Evolutionary conservation across 805 yeast genomes (phyloP).

Genomic region (Gaillardinia entomophila): DNA sequence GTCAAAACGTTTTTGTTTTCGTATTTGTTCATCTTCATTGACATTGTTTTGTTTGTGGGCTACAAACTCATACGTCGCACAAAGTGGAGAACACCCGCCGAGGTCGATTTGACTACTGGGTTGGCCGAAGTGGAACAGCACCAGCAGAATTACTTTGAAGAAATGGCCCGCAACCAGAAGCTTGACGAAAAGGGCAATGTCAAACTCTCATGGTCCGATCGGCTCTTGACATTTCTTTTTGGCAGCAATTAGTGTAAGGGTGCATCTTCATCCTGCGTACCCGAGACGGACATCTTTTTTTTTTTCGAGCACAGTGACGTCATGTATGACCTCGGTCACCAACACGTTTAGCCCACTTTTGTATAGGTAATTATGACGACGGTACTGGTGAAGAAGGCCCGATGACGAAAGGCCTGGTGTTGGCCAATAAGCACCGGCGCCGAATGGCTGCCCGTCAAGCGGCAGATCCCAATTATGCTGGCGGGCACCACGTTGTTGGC

Average conservation of each 20-base stretch:
- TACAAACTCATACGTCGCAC: slow-evolving; percentile 8
- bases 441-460: too few species aligned
- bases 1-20: slow-evolving; percentile 9
- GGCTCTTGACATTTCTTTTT: slow-evolving; percentile 15
- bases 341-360: too few species aligned
- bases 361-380: too few species aligned
- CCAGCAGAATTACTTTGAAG: slow-evolving; percentile 22
- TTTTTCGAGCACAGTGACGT: too few species aligned
- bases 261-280: too few species aligned
- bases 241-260: slow-evolving; percentile 17
- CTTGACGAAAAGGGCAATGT: slow-evolving; percentile 13
- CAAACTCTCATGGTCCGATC: slow-evolving; percentile 8
- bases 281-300: too few species aligned
- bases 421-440: too few species aligned
- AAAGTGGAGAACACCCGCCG: slow-evolving; percentile 10
- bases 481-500: too few species aligned
- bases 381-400: too few species aligned
- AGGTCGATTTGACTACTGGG: slow-evolving; percentile 7
- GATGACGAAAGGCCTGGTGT: too few species aligned
- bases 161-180: slow-evolving; percentile 8
- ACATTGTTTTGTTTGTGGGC: slow-evolving; percentile 7
- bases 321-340: too few species aligned
- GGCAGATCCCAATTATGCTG: too few species aligned
- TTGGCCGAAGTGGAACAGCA: slow-evolving; percentile 35
- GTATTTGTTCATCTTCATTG: slow-evolving; percentile 12